Conservation (phyloP, 805 yeast species). For the Kluyveromyces dobzhanskii region DNA sequence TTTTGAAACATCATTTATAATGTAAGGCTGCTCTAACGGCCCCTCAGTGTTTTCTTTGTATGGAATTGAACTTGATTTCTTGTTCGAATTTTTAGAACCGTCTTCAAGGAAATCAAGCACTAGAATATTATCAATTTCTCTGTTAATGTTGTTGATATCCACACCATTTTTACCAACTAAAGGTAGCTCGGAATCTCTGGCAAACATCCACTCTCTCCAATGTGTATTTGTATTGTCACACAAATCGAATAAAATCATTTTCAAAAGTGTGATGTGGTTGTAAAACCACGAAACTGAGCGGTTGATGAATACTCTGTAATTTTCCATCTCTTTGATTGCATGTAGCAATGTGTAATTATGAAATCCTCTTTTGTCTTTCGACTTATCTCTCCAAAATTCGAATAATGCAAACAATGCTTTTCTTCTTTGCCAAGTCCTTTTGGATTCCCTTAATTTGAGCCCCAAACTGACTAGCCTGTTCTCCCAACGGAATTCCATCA, state of each 20-base stretch:
- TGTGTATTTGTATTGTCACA: slow-evolving; percentile 27
- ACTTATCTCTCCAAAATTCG: slow-evolving; percentile 32
- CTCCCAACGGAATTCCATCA: slow-evolving; percentile 32
- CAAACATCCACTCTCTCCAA: slow-evolving; percentile 33
- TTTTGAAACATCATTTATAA: background rate
- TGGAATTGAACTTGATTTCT: slow-evolving; percentile 13
- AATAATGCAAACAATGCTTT: slow-evolving; percentile 29
- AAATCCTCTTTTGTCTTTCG: slow-evolving; percentile 26
- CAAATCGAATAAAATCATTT: slow-evolving; percentile 29
- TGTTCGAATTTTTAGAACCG: slow-evolving; percentile 21
- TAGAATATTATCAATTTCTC: slow-evolving; percentile 21
- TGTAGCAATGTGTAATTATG: slow-evolving; percentile 24
- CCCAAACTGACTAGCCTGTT: slow-evolving; percentile 27
- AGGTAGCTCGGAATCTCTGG: slow-evolving; percentile 21
- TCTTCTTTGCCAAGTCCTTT: slow-evolving; percentile 31
- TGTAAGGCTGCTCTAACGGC: background rate
- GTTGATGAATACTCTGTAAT: slow-evolving; percentile 28
- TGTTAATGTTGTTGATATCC: slow-evolving; percentile 21
- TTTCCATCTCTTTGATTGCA: slow-evolving; percentile 31
- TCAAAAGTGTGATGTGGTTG: slow-evolving; percentile 29
- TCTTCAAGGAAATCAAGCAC: slow-evolving; percentile 26
- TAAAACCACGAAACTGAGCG: slow-evolving; percentile 32
- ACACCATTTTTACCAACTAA: slow-evolving; percentile 16
- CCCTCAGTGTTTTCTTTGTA: slow-evolving; percentile 2
- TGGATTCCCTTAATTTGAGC: slow-evolving; percentile 26